Conservation (phyloP, 208 protist species). For the Trichomonas gallinae region DNA sequence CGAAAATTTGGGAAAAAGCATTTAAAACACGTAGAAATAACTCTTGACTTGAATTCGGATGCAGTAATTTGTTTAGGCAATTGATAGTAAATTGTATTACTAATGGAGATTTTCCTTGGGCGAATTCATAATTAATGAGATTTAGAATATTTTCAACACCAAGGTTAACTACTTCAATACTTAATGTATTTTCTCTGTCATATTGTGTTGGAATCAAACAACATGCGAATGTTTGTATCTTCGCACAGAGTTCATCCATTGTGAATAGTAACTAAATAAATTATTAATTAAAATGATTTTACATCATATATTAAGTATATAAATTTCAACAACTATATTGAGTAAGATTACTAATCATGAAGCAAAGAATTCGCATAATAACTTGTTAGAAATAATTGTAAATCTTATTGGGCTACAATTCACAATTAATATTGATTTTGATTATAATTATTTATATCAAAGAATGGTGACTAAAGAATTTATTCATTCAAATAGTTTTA, state of each 20-base stretch:
- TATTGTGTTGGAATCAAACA: background rate
- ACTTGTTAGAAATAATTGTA: too few species aligned
- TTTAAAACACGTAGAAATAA: background rate
- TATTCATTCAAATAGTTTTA: too few species aligned
- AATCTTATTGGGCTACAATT: too few species aligned
- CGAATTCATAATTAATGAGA: background rate
- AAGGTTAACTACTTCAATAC: background rate
- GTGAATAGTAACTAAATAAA: too few species aligned
- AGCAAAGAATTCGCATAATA: too few species aligned
- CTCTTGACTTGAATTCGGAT: background rate
- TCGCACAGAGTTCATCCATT: background rate
- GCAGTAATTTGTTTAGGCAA: background rate
- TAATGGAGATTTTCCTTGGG: background rate
- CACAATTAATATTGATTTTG: too few species aligned
- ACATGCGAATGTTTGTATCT: background rate
- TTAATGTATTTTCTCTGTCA: background rate
- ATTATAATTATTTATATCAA: too few species aligned
- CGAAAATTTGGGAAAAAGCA: background rate
- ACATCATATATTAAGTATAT: too few species aligned
- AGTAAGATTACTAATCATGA: too few species aligned
- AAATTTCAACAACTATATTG: too few species aligned
- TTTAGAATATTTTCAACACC: background rate
- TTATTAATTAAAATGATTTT: too few species aligned
- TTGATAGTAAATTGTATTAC: background rate
- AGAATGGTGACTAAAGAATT: too few species aligned